Evolutionary conservation across 2,329 filamentous ascomycete genomes (phyloP), one percentile per base, ranked within the genome.

Genomic region (Lachnellula subtilissima): DNA sequence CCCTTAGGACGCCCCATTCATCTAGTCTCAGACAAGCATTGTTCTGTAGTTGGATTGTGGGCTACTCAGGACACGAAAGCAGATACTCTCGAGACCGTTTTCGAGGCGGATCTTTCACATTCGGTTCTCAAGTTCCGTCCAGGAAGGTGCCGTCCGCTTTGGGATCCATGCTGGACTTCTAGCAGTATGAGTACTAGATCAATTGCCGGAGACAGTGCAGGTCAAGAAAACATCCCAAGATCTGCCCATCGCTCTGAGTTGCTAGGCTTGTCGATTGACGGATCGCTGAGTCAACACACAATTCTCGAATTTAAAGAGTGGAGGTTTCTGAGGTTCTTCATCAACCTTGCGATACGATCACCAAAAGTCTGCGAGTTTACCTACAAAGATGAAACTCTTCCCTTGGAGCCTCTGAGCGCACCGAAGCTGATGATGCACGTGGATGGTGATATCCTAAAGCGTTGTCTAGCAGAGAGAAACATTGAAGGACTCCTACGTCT

Each of bases 291-390:
- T 59, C 82, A 87, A 54, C 87, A 97, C 64, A 81, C 81, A 1
- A 73, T 92, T 14, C 73, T 97, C 0, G 74, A 78, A 9, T 65
- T 79, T 17, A 71, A 80, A 2, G 79, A 86, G 7, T 88, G 87
- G 82, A 78, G 79, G 6, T 75, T 96, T 4, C 76, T 97, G 5
- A 79, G 80, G 55, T 84, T 93, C 60, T 68, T 97, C 1, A 86
- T 95, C 66, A 86, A 87, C 56, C 69, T 95, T 48, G 84, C 82
- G 28, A 70, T 78, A 48, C 69, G 72, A 25, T 79, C 77, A 25
- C 65, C 70, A 6, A 61, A 67, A 3, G 70, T 84, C 12, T 83
- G 77, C 56, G 78, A 81, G 3, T 82, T 81, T 58, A 70, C 70
- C 2, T 69, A 71, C 25, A 70, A 69, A 53, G 55, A 64, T 25